These are phyloP conservation scores for Yarrowia keelungensis DNA, from an alignment of 805 yeast genomes.

Conservation along the genomic window DNA sequence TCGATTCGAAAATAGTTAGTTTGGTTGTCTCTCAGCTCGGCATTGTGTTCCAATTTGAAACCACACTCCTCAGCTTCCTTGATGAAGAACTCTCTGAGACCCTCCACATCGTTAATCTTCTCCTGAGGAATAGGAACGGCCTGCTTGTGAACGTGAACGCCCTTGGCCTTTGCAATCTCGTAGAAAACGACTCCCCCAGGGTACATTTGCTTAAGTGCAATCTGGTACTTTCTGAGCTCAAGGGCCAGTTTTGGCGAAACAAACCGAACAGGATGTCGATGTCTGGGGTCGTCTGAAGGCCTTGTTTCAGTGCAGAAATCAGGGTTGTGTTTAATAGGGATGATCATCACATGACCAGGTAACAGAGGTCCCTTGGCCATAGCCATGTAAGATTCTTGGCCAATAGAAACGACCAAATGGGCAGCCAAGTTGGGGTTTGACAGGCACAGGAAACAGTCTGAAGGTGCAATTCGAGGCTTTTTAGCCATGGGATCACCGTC, in stretches of 20 bases:
- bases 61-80: conserved; percentile 36
- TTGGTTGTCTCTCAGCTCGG: conserved; percentile 47
- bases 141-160: conserved; percentile 80
- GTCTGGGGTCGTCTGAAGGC: conserved; percentile 39
- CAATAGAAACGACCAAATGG: conserved; percentile 82
- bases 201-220: conserved; percentile 59
- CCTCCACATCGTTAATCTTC: conserved; percentile 45
- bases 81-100: conserved; percentile 22
- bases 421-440: conserved; percentile 78
- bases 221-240: conserved; percentile 60
- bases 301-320: conserved; percentile 49
- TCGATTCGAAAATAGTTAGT: conserved; percentile 44
- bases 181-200: conserved; percentile 61
- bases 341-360: conserved; percentile 81
- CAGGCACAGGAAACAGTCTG: conserved; percentile 80
- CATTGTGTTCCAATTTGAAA: conserved; percentile 29
- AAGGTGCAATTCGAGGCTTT: conserved; percentile 55
- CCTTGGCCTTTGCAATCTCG: conserved; percentile 68
- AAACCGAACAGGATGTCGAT: conserved; percentile 47
- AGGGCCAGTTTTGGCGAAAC: conserved; percentile 44
- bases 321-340: conserved; percentile 79
- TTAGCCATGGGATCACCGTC: conserved; percentile 31
- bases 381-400: conserved; percentile 69
- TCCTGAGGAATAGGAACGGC: conserved; percentile 69
- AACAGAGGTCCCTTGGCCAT: conserved; percentile 86